Percentiles rank a stretch among this genome's conserved stretches.
Evolutionary conservation across 441 rosid genomes (phyloP).

Genomic region (Eutrema salsugineum): DNA sequence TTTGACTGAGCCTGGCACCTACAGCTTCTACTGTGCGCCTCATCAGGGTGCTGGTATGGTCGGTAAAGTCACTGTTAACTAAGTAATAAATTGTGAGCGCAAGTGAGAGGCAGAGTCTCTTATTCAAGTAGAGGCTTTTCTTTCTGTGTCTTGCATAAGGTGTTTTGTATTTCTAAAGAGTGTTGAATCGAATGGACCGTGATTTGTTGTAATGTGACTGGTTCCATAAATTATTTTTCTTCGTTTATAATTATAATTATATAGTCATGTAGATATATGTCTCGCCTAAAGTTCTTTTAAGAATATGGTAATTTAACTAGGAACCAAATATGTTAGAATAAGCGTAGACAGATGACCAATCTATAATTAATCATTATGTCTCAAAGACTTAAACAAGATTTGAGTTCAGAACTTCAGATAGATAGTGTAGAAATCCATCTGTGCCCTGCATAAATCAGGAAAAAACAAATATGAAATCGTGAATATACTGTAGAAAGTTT

Average conservation of each 20-base stretch:
- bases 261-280: not conserved
- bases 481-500: too few species aligned
- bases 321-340: not conserved
- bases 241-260: not conserved
- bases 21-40: constrained; percentile 84
- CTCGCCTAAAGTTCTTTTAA: not conserved
- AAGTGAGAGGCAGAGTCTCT: constrained; percentile 32
- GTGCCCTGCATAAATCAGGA: not conserved
- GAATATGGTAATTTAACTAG: not conserved
- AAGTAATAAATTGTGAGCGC: constrained; percentile 38
- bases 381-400: not conserved
- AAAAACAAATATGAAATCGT: not conserved
- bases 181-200: constrained; percentile 18
- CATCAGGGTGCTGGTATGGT: constrained; percentile 99
- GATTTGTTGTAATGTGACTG: constrained; percentile 12
- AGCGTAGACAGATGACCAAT: not conserved
- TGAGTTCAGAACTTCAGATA: not conserved
- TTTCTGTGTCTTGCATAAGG: constrained; percentile 8
- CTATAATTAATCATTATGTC: too few species aligned
- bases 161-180: constrained; percentile 20
- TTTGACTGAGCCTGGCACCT: constrained; percentile 72
- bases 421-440: too few species aligned
- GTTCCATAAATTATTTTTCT: not conserved
- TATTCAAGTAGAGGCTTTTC: not conserved
- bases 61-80: constrained; percentile 87